Evolutionary conservation across 805 yeast species (phyloP).

Genomic region (Starmerella tilneyi): DNA sequence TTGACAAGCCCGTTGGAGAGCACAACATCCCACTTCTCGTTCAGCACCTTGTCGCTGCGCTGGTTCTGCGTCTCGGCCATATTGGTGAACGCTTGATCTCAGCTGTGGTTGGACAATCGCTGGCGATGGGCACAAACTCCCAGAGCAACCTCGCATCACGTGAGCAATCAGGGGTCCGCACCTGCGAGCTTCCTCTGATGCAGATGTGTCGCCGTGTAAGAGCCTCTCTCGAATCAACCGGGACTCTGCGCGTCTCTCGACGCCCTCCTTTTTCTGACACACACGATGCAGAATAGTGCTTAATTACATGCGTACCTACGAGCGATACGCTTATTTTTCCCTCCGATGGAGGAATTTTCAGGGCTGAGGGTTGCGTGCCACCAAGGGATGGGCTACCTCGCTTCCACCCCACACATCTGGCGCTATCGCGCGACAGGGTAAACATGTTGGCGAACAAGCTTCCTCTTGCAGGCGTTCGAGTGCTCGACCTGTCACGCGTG

Average conservation of each 20-base stretch:
- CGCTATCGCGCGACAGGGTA: too few relatives aligned
- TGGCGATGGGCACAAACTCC: neutral
- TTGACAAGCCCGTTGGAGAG: slow-evolving; percentile 88
- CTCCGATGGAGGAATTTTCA: neutral
- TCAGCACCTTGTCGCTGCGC: slow-evolving; percentile 27
- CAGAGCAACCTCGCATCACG: slow-evolving; percentile 1
- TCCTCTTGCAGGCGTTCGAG: slow-evolving; percentile 32
- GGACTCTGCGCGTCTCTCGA: too few relatives aligned
- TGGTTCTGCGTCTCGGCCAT: slow-evolving; percentile 15
- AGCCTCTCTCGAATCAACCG: too few relatives aligned
- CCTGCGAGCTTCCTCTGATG: too few relatives aligned
- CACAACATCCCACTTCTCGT: slow-evolving; percentile 77
- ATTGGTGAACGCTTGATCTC: slow-evolving; percentile 5
- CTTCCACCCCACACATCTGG: neutral
- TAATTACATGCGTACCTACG: too few relatives aligned
- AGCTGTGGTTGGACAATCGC: slow-evolving; percentile 5
- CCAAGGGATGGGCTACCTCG: neutral
- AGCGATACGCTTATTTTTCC: too few relatives aligned
- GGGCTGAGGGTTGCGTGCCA: neutral
- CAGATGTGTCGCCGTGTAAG: too few relatives aligned
- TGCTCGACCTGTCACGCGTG: slow-evolving; percentile 35
- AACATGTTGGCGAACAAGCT: neutral
- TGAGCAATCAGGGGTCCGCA: too few relatives aligned
- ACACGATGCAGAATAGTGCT: neutral
- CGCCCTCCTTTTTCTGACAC: too few relatives aligned